Conservation (phyloP, 306 rosid genomes). For the Begonia fuchsioides region DNA sequence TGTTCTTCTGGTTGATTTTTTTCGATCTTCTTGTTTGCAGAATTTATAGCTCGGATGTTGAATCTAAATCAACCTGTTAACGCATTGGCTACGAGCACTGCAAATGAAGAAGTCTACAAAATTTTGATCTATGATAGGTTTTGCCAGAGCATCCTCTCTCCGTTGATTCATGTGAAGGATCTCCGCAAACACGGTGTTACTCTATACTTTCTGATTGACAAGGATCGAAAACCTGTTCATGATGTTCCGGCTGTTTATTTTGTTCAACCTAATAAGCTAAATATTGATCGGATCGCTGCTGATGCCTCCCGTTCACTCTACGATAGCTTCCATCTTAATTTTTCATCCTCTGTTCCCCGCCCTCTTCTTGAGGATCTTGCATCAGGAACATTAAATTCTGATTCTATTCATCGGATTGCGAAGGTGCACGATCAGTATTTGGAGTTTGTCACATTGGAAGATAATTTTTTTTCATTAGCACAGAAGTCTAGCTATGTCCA, state of each 20-base stretch:
- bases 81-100: conserved; percentile 33
- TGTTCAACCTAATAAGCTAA: conserved; percentile 53
- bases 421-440: conserved; percentile 95
- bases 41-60: conserved; percentile 79
- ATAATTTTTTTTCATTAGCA: conserved; percentile 68
- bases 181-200: conserved; percentile 94
- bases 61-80: conserved; percentile 81
- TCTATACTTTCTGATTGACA: conserved; percentile 70
- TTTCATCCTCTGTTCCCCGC: conserved; percentile 75
- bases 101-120: conserved; percentile 88
- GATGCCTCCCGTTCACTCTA: conserved; percentile 63
- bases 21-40: conserved; percentile 24
- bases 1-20: too few relatives aligned
- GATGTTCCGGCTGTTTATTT: conserved; percentile 93
- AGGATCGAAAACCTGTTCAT: conserved; percentile 79
- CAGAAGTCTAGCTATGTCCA: conserved; percentile 60
- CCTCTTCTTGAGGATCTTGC: conserved; percentile 90
- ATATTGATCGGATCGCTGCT: conserved; percentile 56
- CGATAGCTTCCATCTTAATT: conserved; percentile 62
- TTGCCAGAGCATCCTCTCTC: conserved; percentile 82
- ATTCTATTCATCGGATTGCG: conserved; percentile 51
- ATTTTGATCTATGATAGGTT: conserved; percentile 72
- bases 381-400: conserved; percentile 54
- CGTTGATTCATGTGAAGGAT: conserved; percentile 80
- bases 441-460: conserved; percentile 82